A percentile compares a stretch with the other conserved stretches of the same genome.
These are phyloP conservation scores for Suillus discolor DNA, from an alignment of 768 basidiomycete genomes.

Conservation along the genomic window DNA sequence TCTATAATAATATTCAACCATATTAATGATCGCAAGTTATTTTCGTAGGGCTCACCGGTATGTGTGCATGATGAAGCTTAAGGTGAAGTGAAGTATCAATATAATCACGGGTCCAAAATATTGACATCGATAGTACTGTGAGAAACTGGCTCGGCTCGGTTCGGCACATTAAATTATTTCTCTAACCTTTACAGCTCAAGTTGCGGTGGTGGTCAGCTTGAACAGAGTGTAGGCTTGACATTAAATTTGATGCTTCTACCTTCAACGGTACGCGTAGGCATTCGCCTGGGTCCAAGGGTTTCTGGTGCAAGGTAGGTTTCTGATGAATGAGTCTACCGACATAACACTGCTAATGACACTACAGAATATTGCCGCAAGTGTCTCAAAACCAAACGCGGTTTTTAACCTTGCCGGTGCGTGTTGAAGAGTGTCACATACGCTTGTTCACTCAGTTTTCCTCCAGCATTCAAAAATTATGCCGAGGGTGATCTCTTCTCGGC, in stretches of 20 bases:
- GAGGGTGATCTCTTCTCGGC: conserved; percentile 14
- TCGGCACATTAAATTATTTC: conserved; percentile 15
- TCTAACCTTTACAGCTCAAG: not conserved
- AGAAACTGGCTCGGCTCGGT: conserved; percentile 15
- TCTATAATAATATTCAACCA: conserved; percentile 25
- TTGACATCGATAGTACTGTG: not conserved
- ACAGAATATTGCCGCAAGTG: conserved; percentile 19
- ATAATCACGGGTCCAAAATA: no score
- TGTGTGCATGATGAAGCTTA: conserved; percentile 19
- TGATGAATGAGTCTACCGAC: not conserved
- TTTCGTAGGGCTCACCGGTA: conserved; percentile 26
- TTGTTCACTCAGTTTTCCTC: conserved; percentile 9
- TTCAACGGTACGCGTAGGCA: conserved; percentile 21
- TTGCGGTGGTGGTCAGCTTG: not conserved
- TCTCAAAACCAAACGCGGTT: conserved; percentile 16
- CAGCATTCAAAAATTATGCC: conserved; percentile 13
- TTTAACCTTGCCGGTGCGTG: conserved; percentile 23
- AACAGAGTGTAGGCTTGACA: not conserved
- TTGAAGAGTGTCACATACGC: not conserved
- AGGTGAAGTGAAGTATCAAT: conserved; percentile 10
- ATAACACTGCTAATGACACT: conserved; percentile 16
- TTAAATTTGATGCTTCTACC: conserved; percentile 20
- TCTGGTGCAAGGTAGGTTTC: conserved; percentile 23
- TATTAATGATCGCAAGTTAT: not conserved
- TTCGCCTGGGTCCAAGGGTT: conserved; percentile 26